Conservation (phyloP, 2,329 filamentous ascomycete genomes). For the Trichoderma koningii region DNA sequence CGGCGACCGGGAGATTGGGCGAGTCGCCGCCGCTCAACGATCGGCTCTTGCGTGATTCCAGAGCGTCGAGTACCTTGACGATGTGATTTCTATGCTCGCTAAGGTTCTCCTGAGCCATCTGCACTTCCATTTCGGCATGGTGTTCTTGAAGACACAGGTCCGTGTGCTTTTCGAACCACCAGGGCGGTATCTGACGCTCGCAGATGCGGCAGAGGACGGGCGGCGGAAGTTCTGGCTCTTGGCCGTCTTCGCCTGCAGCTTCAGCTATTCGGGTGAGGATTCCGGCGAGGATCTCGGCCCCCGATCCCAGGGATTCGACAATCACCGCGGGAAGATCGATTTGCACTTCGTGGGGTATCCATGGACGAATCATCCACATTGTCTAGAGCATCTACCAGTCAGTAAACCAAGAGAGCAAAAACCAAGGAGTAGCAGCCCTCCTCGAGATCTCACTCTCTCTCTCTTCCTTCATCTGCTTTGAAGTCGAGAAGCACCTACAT, state of each 20-base stretch:
- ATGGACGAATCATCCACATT: slow-evolving; percentile 99
- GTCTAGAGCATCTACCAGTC: slow-evolving; percentile 58
- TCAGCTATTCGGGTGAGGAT: slow-evolving; percentile 91
- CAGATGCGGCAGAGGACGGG: slow-evolving; percentile 95
- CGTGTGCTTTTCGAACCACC: slow-evolving; percentile 99
- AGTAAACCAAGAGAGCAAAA: background rate
- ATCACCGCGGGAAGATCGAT: slow-evolving; percentile 89
- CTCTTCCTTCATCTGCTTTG: background rate
- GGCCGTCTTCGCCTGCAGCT: slow-evolving; percentile 72
- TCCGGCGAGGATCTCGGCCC: slow-evolving; percentile 90
- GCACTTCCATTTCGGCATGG: slow-evolving; percentile 94
- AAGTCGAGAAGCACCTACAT: slow-evolving; percentile 56
- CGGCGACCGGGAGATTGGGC: slow-evolving; percentile 59
- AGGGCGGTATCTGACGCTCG: slow-evolving; percentile 93
- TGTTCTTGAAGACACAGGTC: slow-evolving; percentile 96
- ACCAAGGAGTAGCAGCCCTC: background rate
- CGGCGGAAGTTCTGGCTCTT: slow-evolving; percentile 77
- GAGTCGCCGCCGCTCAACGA: slow-evolving; percentile 61
- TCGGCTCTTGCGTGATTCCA: slow-evolving; percentile 76
- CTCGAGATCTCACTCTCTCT: background rate
- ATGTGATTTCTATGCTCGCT: slow-evolving; percentile 92
- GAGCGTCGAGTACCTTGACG: slow-evolving; percentile 89
- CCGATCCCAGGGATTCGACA: slow-evolving; percentile 90
- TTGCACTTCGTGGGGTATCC: slow-evolving; percentile 87
- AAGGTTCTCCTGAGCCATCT: slow-evolving; percentile 89